phyloP scores from a whole-genome alignment of 768 basidiomycete genomes.

The Inosperma sp. region DNA sequence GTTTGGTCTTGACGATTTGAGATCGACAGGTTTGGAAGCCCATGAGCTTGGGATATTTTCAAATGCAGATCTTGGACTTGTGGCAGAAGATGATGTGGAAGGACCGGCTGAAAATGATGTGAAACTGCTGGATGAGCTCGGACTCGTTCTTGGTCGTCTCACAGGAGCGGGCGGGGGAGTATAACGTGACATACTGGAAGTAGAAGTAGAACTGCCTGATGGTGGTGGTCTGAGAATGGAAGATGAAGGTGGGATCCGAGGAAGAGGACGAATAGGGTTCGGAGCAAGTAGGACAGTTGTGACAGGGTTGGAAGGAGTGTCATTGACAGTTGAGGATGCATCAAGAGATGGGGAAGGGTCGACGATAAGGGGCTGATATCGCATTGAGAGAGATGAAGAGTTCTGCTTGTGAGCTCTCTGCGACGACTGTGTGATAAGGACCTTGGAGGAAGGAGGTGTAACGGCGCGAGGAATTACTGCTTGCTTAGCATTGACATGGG shows the following conservation, averaged over 20 bases:
- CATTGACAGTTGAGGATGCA: conserved; percentile 2
- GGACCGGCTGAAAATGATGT: neutral
- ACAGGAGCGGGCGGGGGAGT: conserved; percentile 10
- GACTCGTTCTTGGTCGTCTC: conserved; percentile 26
- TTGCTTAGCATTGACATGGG: conserved; percentile 1
- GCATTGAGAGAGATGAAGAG: conserved; percentile 21
- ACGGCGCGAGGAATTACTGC: conserved; percentile 6
- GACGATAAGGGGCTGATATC: conserved; percentile 27
- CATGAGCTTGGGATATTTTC: conserved; percentile 10
- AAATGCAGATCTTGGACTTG: conserved; percentile 7
- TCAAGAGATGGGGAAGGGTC: conserved; percentile 13
- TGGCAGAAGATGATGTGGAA: neutral
- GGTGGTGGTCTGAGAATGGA: neutral
- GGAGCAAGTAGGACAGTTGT: conserved; percentile 1
- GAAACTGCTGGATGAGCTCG: conserved; percentile 14
- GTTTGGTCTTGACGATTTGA: conserved; percentile 17
- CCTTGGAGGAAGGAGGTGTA: conserved; percentile 17
- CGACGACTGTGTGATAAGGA: conserved; percentile 19
- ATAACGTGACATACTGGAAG: conserved; percentile 3
- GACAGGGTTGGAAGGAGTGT: conserved; percentile 8
- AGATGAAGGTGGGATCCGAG: neutral
- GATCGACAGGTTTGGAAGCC: conserved; percentile 23
- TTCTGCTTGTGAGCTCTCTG: conserved; percentile 15
- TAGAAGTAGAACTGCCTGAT: neutral
- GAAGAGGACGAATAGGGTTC: neutral